Evolutionary conservation across 495 filamentous ascomycete species (phyloP).

Genomic region (Trichodelitschia bisporula): DNA sequence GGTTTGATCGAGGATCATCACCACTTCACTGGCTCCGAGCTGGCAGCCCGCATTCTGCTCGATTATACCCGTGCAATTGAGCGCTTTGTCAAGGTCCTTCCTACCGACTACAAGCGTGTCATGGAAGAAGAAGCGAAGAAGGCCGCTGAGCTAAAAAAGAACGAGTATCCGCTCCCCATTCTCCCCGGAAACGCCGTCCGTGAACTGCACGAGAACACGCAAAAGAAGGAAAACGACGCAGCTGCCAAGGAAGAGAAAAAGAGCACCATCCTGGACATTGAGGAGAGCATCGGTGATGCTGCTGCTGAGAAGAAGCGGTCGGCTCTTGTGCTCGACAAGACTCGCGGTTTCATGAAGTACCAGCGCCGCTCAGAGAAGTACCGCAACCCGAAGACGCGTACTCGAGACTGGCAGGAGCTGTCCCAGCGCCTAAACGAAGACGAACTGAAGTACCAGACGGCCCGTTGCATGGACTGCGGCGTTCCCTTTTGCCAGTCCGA

Average conservation of each 20-base stretch:
- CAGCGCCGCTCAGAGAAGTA: constrained; percentile 88
- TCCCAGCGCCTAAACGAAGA: constrained; percentile 79
- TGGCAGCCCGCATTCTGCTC: constrained; percentile 84
- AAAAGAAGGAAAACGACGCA: constrained; percentile 32
- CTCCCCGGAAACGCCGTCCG: constrained; percentile 34
- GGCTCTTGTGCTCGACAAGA: constrained; percentile 90
- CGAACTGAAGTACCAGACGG: constrained; percentile 95
- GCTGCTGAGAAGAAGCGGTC: constrained; percentile 85
- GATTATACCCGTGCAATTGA: constrained; percentile 88
- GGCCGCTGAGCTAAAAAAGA: constrained; percentile 60
- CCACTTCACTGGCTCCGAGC: constrained; percentile 95
- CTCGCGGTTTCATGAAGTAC: constrained; percentile 97
- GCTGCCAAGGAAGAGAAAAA: constrained; percentile 36
- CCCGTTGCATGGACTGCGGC: constrained; percentile 99
- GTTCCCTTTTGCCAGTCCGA: constrained; percentile 98
- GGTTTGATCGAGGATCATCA: constrained; percentile 95
- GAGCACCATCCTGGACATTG: constrained; percentile 72
- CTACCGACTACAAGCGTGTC: constrained; percentile 93
- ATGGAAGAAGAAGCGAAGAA: constrained; percentile 68
- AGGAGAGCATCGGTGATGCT: constrained; percentile 71
- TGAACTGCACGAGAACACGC: constrained; percentile 25
- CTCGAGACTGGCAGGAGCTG: constrained; percentile 87
- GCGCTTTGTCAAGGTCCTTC: constrained; percentile 84
- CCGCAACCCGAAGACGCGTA: constrained; percentile 61
- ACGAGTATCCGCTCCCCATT: constrained; percentile 62